Conservation (phyloP, 2,329 filamentous ascomycete genomes). For the Phyllosticta citrichinensis region DNA sequence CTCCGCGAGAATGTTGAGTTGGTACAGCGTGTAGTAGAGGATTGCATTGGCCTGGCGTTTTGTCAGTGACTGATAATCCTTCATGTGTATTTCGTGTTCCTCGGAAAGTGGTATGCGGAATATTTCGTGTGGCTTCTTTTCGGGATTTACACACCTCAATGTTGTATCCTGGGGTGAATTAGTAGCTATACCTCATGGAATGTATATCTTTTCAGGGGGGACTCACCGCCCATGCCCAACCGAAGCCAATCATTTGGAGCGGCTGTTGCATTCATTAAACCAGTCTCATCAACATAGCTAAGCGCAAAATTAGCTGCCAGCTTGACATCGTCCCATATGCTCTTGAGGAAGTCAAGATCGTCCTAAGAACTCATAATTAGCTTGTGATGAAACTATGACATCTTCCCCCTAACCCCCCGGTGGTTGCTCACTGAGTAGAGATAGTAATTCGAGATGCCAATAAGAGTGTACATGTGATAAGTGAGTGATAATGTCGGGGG, state of each 20-base stretch:
- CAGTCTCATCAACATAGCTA: constrained; percentile 31
- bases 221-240: constrained; percentile 35
- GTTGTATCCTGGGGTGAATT: constrained; percentile 27
- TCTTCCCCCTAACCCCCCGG: too few relatives aligned
- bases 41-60: constrained; percentile 41
- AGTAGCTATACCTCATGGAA: too few relatives aligned
- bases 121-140: constrained; percentile 25
- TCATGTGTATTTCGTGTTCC: constrained; percentile 25
- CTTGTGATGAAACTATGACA: neutral
- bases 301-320: constrained; percentile 34
- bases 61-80: constrained; percentile 33
- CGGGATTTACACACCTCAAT: constrained; percentile 27
- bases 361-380: constrained; percentile 16
- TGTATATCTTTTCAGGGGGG: too few relatives aligned
- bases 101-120: too few relatives aligned
- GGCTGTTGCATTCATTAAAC: constrained; percentile 37
- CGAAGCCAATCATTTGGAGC: constrained; percentile 37
- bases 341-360: constrained; percentile 29
- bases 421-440: constrained; percentile 25
- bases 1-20: constrained; percentile 11
- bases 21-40: constrained; percentile 33
- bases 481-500: too few relatives aligned
- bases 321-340: constrained; percentile 37
- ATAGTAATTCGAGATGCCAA: constrained; percentile 37
- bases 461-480: constrained; percentile 8